Conservation (phyloP, 2,329 filamentous ascomycete genomes). For the Fonsecaea multimorphosa region DNA sequence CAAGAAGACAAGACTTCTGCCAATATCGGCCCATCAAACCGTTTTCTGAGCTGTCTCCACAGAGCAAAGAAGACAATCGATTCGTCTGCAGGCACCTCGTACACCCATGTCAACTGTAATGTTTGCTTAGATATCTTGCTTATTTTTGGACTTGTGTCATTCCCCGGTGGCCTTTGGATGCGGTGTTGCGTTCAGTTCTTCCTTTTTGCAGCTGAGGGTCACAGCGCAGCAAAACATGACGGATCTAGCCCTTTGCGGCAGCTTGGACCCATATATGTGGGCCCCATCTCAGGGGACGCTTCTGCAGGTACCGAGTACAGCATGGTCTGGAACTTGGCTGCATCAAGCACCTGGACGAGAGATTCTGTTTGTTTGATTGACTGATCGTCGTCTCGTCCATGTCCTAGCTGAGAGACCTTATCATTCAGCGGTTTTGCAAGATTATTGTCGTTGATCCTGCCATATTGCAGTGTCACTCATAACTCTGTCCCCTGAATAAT, state of each 20-base stretch:
- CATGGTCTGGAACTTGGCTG: conserved; percentile 4
- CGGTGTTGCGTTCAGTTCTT: neutral
- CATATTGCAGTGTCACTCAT: neutral
- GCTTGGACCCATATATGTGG: neutral
- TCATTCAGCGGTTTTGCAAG: neutral
- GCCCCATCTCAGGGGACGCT: neutral
- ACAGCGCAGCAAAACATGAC: neutral
- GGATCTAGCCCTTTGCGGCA: neutral
- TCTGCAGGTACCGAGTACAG: conserved; percentile 5
- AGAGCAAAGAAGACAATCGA: neutral
- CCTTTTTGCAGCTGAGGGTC: neutral
- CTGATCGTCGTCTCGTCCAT: conserved; percentile 2
- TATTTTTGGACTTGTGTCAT: neutral
- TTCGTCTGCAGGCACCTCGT: neutral
- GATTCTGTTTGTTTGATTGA: neutral
- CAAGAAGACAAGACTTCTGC: neutral
- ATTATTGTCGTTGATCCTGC: neutral
- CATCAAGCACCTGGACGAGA: neutral
- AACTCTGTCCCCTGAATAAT: neutral
- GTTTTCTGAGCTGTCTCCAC: neutral
- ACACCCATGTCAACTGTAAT: neutral
- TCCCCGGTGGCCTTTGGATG: neutral
- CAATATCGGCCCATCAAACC: neutral
- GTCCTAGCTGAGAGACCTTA: neutral
- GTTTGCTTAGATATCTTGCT: neutral